These are phyloP conservation scores for Pythium plurisporium DNA, from an alignment of 352 stramenopile genomes.

Conservation along the genomic window DNA sequence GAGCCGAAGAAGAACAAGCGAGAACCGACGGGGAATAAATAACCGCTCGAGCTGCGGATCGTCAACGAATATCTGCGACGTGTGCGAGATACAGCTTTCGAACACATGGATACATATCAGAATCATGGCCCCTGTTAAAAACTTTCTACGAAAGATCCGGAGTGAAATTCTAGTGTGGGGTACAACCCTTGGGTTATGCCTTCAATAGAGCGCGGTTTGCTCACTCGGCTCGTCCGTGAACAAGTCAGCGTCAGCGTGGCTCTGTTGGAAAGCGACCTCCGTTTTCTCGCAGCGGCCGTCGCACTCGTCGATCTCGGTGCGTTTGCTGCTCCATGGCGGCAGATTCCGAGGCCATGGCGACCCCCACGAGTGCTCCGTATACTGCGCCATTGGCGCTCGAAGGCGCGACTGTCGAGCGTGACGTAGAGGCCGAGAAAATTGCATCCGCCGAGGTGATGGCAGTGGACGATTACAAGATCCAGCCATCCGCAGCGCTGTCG, in stretches of 20 bases:
- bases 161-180: not conserved
- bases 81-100: not conserved
- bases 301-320: not conserved
- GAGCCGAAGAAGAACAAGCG: not conserved
- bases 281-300: not conserved
- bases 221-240: not conserved
- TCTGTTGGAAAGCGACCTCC: not conserved
- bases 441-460: not conserved
- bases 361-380: slow-evolving; percentile 4
- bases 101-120: slow-evolving; percentile 23
- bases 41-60: not conserved
- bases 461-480: not conserved
- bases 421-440: slow-evolving; percentile 12
- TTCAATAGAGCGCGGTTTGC: not conserved
- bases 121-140: not conserved
- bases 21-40: not conserved
- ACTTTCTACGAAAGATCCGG: slow-evolving; percentile 18
- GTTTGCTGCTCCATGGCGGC: slow-evolving; percentile 11
- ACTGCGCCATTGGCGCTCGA: not conserved
- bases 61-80: slow-evolving; percentile 1
- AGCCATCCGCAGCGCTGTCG: not conserved
- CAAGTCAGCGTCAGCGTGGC: slow-evolving; percentile 2
- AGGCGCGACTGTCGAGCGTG: not conserved
- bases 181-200: not conserved
- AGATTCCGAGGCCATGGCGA: slow-evolving; percentile 18